Percentiles rank a stretch among this genome's conserved stretches.
These are phyloP conservation scores for Tilletia setariae DNA, from an alignment of 1,284 basidiomycete species.

Conservation along the genomic window DNA sequence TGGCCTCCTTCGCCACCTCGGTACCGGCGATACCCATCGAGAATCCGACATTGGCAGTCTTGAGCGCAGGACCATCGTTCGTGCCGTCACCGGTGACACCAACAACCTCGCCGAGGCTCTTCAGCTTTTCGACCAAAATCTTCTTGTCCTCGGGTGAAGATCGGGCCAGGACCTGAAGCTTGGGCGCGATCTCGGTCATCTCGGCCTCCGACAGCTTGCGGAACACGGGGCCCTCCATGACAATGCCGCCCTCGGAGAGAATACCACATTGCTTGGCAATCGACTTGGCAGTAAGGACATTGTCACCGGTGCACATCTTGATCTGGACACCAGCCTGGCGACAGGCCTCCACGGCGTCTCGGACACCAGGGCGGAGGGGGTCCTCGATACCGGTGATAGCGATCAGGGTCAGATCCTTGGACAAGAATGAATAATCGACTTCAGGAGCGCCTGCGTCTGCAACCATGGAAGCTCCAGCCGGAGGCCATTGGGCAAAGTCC, in stretches of 20 bases:
- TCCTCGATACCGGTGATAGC: constrained; percentile 92
- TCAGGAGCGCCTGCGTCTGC: constrained; percentile 56
- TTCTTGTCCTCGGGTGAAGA: constrained; percentile 97
- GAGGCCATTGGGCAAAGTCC: constrained; percentile 83
- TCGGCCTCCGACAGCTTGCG: constrained; percentile 59
- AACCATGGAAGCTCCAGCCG: constrained; percentile 58
- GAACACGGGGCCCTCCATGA: constrained; percentile 89
- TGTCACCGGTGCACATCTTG: constrained; percentile 99
- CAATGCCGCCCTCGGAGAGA: constrained; percentile 82
- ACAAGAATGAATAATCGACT: constrained; percentile 71
- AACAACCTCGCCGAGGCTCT: constrained; percentile 83
- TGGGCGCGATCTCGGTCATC: constrained; percentile 60
- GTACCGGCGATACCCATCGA: constrained; percentile 96
- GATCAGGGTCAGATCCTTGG: constrained; percentile 74
- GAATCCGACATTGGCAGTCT: constrained; percentile 62
- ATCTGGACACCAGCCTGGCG: constrained; percentile 84
- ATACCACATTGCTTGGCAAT: constrained; percentile 95
- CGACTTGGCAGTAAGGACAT: constrained; percentile 78
- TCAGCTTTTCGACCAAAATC: constrained; percentile 82
- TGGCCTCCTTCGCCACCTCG: constrained; percentile 97
- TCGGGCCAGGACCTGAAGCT: constrained; percentile 71
- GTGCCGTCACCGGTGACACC: constrained; percentile 98
- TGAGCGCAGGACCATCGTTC: constrained; percentile 94
- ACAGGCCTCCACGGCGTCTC: constrained; percentile 80
- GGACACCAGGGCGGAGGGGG: constrained; percentile 84